Conservation (phyloP, 192 early-diverging fungal species). For the Lobosporangium transversale region DNA sequence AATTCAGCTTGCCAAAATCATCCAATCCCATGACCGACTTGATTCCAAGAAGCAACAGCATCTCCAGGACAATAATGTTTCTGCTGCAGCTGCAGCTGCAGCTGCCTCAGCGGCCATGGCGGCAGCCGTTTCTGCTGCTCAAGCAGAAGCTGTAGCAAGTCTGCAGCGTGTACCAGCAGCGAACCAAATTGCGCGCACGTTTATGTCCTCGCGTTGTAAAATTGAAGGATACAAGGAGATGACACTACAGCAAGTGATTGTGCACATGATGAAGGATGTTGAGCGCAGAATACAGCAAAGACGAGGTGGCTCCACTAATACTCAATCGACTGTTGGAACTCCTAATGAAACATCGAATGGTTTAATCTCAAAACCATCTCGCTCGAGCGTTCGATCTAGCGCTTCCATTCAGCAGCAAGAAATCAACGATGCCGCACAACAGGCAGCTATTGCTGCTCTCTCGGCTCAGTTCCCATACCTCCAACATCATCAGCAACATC, state of each 20-base stretch:
- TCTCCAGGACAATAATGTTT: constrained; percentile 31
- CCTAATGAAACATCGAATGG: neutral
- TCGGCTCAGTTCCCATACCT: constrained; percentile 42
- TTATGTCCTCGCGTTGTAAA: constrained; percentile 48
- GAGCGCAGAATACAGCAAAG: constrained; percentile 40
- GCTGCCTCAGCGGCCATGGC: constrained; percentile 49
- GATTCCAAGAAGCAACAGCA: constrained; percentile 47
- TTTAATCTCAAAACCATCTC: constrained; percentile 1
- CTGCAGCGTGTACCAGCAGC: constrained; percentile 43
- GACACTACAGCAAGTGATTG: constrained; percentile 36
- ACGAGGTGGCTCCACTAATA: constrained; percentile 14
- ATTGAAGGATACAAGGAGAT: constrained; percentile 42
- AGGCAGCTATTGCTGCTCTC: constrained; percentile 38
- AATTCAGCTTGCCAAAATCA: constrained; percentile 46
- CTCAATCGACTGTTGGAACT: neutral
- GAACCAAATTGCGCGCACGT: constrained; percentile 46
- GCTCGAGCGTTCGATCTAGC: neutral
- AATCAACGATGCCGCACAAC: constrained; percentile 45
- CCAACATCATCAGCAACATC: constrained; percentile 25
- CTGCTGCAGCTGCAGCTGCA: constrained; percentile 35
- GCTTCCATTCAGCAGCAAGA: constrained; percentile 30
- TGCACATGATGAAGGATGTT: constrained; percentile 44
- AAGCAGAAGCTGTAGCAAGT: constrained; percentile 50
- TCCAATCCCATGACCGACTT: constrained; percentile 42
- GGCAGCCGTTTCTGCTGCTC: constrained; percentile 43